Evolutionary conservation across 257 asterid genomes (phyloP).

Genomic region (Solanum sitiens): DNA sequence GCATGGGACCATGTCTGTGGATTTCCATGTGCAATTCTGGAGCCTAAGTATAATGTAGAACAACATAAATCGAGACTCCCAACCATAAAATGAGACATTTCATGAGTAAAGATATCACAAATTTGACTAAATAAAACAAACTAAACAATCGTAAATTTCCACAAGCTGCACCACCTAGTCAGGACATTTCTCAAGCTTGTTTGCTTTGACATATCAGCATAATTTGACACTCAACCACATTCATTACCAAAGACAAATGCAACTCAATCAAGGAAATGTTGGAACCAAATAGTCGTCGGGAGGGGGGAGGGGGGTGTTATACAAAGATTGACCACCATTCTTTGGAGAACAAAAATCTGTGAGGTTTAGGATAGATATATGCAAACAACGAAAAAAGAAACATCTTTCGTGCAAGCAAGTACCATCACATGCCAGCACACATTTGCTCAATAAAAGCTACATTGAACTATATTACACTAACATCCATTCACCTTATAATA

Average conservation of each 20-base stretch:
- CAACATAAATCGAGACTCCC: neutral
- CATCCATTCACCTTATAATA: neutral
- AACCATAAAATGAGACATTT: neutral
- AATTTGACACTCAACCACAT: neutral
- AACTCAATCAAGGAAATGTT: neutral
- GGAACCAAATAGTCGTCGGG: neutral
- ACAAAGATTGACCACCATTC: neutral
- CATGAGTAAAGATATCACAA: neutral
- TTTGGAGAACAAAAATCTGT: neutral
- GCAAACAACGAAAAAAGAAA: neutral
- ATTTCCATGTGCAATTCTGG: constrained; percentile 77
- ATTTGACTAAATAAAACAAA: neutral
- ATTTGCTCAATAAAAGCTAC: neutral
- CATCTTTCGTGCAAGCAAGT: neutral
- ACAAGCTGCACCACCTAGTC: neutral
- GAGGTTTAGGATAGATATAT: neutral
- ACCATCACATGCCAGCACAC: neutral
- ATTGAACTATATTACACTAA: neutral
- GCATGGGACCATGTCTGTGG: constrained; percentile 67
- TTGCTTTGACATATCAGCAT: neutral
- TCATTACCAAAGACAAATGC: neutral
- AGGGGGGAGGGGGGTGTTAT: no score
- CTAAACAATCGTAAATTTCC: neutral
- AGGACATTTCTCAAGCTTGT: neutral
- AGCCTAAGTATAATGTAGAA: constrained; percentile 34